A percentile compares a stretch with the other conserved stretches of the same genome.
phyloP scores from a whole-genome alignment of 129 eudicot genomes.

The Tagetes erecta region DNA sequence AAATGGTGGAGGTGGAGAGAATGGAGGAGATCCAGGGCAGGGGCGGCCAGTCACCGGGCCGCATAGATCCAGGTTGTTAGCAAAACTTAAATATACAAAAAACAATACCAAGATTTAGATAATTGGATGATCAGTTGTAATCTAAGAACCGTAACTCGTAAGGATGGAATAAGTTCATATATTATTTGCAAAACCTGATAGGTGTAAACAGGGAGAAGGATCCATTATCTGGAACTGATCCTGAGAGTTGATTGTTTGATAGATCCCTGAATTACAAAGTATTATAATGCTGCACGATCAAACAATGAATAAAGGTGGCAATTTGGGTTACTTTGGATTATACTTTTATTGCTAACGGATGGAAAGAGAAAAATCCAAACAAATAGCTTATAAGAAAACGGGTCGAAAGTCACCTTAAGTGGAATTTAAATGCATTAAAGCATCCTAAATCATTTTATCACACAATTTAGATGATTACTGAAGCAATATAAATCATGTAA shows the following conservation, averaged over 20 bases:
- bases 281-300: not conserved
- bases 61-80: constrained; percentile 77
- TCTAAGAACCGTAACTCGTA: constrained; percentile 6
- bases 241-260: constrained; percentile 82
- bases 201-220: constrained; percentile 92
- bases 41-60: constrained; percentile 93
- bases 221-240: constrained; percentile 95
- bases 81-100: constrained; percentile 59
- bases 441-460: not conserved
- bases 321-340: not conserved
- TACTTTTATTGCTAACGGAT: not conserved
- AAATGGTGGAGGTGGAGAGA: constrained; percentile 96
- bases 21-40: constrained; percentile 96
- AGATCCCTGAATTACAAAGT: constrained; percentile 56
- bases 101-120: not conserved
- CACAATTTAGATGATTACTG: not conserved
- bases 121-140: not conserved
- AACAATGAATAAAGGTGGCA: not conserved
- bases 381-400: not conserved
- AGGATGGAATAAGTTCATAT: constrained; percentile 1
- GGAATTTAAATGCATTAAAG: not conserved
- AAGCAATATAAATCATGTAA: not conserved
- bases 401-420: not conserved
- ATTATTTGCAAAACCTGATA: constrained; percentile 56
- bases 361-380: not conserved